These are phyloP conservation scores for Inonotus hispidus DNA, from an alignment of 1,284 basidiomycete species.

Conservation along the genomic window DNA sequence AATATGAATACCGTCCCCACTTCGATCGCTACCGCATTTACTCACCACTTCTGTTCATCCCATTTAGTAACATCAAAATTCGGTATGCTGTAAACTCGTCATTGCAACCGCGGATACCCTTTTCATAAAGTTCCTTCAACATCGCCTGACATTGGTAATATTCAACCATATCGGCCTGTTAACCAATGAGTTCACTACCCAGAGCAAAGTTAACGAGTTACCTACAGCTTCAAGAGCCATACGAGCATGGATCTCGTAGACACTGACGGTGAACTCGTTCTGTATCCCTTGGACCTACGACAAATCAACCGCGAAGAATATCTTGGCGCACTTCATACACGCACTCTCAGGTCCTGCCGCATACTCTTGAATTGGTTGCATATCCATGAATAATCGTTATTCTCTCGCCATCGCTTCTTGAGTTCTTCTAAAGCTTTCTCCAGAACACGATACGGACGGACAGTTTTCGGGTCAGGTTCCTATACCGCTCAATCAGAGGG, in stretches of 20 bases:
- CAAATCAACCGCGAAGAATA: conserved; percentile 19
- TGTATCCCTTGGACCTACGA: conserved; percentile 98
- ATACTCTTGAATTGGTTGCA: conserved; percentile 98
- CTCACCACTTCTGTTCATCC: conserved; percentile 89
- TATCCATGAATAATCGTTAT: conserved; percentile 86
- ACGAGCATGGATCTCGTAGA: conserved; percentile 97
- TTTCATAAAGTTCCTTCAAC: conserved; percentile 86
- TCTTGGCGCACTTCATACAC: conserved; percentile 29
- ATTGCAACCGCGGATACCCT: conserved; percentile 84
- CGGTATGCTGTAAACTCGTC: conserved; percentile 98
- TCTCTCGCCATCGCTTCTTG: conserved; percentile 85
- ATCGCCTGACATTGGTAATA: conserved; percentile 98
- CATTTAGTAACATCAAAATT: conserved; percentile 93
- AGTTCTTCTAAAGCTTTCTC: conserved; percentile 84
- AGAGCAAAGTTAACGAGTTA: conserved; percentile 13
- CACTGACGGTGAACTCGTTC: conserved; percentile 96
- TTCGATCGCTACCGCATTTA: conserved; percentile 16
- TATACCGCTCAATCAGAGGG: conserved; percentile 28
- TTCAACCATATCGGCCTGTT: conserved; percentile 93
- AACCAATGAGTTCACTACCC: neutral
- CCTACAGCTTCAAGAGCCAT: conserved; percentile 92
- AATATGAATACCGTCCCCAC: conserved; percentile 17
- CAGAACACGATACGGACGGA: conserved; percentile 84
- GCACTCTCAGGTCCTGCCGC: conserved; percentile 93
- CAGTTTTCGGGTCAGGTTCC: conserved; percentile 94